Evolutionary conservation across 495 filamentous ascomycete genomes (phyloP).

Genomic region (Jackrogersella minutella): DNA sequence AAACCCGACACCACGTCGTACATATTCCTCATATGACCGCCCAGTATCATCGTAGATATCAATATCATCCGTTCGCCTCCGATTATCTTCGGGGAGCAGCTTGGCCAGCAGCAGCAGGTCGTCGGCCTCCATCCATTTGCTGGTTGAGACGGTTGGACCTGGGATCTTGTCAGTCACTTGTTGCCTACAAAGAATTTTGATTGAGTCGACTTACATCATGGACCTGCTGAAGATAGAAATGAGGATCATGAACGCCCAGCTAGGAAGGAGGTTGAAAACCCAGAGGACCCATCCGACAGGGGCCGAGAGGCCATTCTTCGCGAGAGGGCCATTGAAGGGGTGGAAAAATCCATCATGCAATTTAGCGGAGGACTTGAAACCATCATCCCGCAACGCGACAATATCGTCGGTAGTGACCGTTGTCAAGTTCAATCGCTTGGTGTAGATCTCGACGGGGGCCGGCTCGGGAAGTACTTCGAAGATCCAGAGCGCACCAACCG

Average conservation of each 20-base stretch:
- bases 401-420: conserved; percentile 69
- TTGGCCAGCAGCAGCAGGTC: conserved; percentile 41
- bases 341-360: conserved; percentile 79
- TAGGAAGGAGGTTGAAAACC: conserved; percentile 65
- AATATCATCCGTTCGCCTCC: neutral
- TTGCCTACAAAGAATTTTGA: neutral
- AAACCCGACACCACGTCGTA: neutral
- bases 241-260: conserved; percentile 76
- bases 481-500: conserved; percentile 74
- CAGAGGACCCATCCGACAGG: conserved; percentile 79
- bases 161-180: conserved; percentile 1
- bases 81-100: conserved; percentile 42
- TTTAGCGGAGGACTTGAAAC: conserved; percentile 59
- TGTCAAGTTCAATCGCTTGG: conserved; percentile 70
- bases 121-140: conserved; percentile 35
- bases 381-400: conserved; percentile 70
- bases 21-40: neutral
- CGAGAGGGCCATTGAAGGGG: conserved; percentile 78
- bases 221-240: conserved; percentile 82
- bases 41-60: neutral
- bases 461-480: conserved; percentile 65
- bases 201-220: conserved; percentile 77
- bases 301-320: conserved; percentile 67
- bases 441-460: conserved; percentile 67
- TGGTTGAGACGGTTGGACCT: conserved; percentile 49